phyloP scores from a whole-genome alignment of 768 basidiomycete species.

The Phanerochaete carnosa region DNA sequence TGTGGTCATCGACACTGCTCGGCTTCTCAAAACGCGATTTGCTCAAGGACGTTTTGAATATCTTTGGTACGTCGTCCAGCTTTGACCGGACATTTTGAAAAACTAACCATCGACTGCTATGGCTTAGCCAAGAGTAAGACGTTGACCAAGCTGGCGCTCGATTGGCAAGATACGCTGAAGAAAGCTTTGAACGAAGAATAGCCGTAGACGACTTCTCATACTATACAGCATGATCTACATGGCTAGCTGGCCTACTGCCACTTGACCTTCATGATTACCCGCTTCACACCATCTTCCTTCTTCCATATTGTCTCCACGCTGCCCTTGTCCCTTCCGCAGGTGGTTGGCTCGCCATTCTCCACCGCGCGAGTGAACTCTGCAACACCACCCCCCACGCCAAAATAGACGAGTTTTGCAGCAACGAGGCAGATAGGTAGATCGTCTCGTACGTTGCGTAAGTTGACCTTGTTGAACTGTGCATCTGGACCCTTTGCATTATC shows the following conservation, averaged over 20 bases:
- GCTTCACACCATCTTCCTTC: slow-evolving; percentile 61
- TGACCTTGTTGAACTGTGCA: too few species aligned
- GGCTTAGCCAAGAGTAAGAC: slow-evolving; percentile 68
- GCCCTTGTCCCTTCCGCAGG: slow-evolving; percentile 28
- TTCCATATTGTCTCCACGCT: slow-evolving; percentile 63
- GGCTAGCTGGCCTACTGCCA: slow-evolving; percentile 37
- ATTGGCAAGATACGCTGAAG: slow-evolving; percentile 82
- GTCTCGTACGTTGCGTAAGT: not conserved
- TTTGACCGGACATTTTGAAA: not conserved
- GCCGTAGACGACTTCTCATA: not conserved
- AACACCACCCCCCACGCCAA: slow-evolving; percentile 91
- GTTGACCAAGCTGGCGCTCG: slow-evolving; percentile 66
- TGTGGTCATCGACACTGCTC: slow-evolving; percentile 67
- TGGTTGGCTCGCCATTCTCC: slow-evolving; percentile 23
- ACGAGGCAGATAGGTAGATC: slow-evolving; percentile 54
- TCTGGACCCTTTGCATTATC: not conserved
- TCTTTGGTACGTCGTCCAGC: slow-evolving; percentile 59
- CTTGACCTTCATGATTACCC: slow-evolving; percentile 61
- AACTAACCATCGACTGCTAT: not conserved
- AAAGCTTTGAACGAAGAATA: slow-evolving; percentile 40
- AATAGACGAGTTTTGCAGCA: slow-evolving; percentile 90
- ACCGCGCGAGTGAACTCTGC: slow-evolving; percentile 66
- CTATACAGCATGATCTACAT: not conserved
- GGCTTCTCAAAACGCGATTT: slow-evolving; percentile 81
- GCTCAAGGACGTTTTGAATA: slow-evolving; percentile 70